Percentiles rank a stretch among this genome's conserved stretches.
These are phyloP conservation scores for Amanita subjunquillea DNA, from an alignment of 768 basidiomycete species.

Conservation along the genomic window DNA sequence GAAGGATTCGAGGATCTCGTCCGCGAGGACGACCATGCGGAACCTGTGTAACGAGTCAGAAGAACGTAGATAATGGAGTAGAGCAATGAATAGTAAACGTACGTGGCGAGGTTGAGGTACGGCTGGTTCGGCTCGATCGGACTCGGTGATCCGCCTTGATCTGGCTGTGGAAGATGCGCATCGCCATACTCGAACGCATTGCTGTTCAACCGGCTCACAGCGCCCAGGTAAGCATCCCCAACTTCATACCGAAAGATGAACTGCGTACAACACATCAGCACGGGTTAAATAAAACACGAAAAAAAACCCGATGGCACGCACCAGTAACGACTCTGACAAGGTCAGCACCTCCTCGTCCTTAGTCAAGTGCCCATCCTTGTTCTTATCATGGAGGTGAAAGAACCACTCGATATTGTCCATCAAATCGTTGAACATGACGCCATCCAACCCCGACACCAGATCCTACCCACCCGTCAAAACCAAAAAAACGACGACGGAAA, in stretches of 20 bases:
- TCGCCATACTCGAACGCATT: conserved; percentile 99
- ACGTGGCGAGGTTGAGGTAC: conserved; percentile 89
- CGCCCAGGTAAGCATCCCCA: conserved; percentile 93
- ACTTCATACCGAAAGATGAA: conserved; percentile 97
- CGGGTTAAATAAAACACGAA: not conserved
- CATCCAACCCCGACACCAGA: conserved; percentile 78
- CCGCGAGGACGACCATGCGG: conserved; percentile 97
- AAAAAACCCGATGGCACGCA: conserved; percentile 22
- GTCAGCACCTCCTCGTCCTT: conserved; percentile 97
- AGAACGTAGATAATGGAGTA: not conserved
- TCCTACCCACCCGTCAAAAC: conserved; percentile 40
- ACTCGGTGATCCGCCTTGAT: conserved; percentile 29
- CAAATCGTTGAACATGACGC: conserved; percentile 90
- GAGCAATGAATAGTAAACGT: conserved; percentile 13
- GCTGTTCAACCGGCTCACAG: conserved; percentile 94
- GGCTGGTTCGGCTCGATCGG: conserved; percentile 70
- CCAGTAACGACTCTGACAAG: conserved; percentile 87
- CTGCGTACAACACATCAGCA: conserved; percentile 25
- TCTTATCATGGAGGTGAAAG: conserved; percentile 91
- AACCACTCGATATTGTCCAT: conserved; percentile 99
- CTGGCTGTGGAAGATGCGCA: conserved; percentile 57
- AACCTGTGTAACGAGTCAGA: conserved; percentile 40
- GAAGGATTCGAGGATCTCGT: conserved; percentile 93
- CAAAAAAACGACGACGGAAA: not conserved
- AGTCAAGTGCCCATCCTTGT: conserved; percentile 90